Base-by-base conservation (phyloP, 225 moss, liverwort and hornwort species). In the Climacium dendroides region DNA sequence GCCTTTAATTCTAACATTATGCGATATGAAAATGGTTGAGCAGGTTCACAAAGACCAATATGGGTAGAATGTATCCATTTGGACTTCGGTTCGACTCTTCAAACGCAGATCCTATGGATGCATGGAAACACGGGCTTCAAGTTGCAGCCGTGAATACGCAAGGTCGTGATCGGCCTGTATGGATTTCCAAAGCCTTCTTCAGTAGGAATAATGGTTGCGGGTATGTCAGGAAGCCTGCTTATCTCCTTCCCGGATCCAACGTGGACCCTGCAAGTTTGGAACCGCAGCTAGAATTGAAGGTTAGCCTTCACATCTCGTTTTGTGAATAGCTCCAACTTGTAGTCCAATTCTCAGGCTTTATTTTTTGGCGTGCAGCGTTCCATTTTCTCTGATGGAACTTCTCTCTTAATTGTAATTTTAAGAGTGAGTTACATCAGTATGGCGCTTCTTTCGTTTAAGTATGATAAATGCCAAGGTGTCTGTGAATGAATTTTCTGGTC, bases 51-150 rank as follows among this genome's bases (percentile, higher is more conserved):
- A 95, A 90, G 90, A 93, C 54, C 85, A 99, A 99, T 88, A 84
- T 97, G 86, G 98, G 95, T 41, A 92, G 98, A 89, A 87, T 97
- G 85, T 99, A 99, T 76, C 98, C 98, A 25, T 96, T 93, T 91
- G 98, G 98, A 85, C 90, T 99, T 87, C 93, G 98, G 64, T 93
- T 99, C 67, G 95, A 99, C 89, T 99, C 98, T 52, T 99, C 98
- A 63, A 99, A 99, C 90, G 98, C 96, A 23, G 94, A 99, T 86
- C 97, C 98, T 37, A 96, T 94, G 95, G 23, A 58, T 72, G 94
- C 95, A 47, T 99, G 98, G 98, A 95, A 89, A 89, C 96, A 99
- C 81, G 97, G 98, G 13, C 93, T 95, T 85, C 98, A 99, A 92
- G 87, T 97, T 89, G 95, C 97, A 72, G 98, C 98, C 30, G 86